phyloP scores from a whole-genome alignment of 805 yeast genomes.

The Candida adriatica region DNA sequence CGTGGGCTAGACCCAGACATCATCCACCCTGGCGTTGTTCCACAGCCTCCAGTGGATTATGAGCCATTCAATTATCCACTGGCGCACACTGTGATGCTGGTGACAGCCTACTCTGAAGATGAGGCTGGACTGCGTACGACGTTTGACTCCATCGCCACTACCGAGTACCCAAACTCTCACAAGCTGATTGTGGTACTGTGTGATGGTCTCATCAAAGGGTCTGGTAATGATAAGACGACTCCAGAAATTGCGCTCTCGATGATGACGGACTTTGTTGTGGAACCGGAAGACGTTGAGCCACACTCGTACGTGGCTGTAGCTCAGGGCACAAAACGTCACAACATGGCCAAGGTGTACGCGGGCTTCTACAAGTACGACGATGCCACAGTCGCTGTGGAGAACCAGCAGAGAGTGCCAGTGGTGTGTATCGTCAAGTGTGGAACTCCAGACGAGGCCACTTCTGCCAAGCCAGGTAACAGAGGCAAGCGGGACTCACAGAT shows the following conservation, averaged over 20 bases:
- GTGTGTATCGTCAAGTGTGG: constrained; percentile 82
- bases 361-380: constrained; percentile 89
- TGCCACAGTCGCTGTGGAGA: constrained; percentile 63
- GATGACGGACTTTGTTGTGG: constrained; percentile 74
- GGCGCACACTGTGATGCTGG: constrained; percentile 64
- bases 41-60: constrained; percentile 86
- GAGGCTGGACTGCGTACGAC: constrained; percentile 81
- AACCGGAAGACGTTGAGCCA: constrained; percentile 70
- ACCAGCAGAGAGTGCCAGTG: constrained; percentile 82
- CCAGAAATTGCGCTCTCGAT: constrained; percentile 84
- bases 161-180: constrained; percentile 94
- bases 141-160: constrained; percentile 87
- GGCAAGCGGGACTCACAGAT: constrained; percentile 96
- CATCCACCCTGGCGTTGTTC: constrained; percentile 71
- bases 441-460: constrained; percentile 66
- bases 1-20: constrained; percentile 50
- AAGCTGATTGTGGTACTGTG: constrained; percentile 79
- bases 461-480: constrained; percentile 84
- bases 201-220: constrained; percentile 92
- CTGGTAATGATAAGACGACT: constrained; percentile 82
- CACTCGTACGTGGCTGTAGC: constrained; percentile 94
- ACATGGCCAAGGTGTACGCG: constrained; percentile 94
- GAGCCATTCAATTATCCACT: constrained; percentile 85
- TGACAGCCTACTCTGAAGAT: constrained; percentile 95
- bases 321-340: constrained; percentile 89